phyloP scores from a whole-genome alignment of 805 yeast genomes.

The Yarrowia sp. region DNA sequence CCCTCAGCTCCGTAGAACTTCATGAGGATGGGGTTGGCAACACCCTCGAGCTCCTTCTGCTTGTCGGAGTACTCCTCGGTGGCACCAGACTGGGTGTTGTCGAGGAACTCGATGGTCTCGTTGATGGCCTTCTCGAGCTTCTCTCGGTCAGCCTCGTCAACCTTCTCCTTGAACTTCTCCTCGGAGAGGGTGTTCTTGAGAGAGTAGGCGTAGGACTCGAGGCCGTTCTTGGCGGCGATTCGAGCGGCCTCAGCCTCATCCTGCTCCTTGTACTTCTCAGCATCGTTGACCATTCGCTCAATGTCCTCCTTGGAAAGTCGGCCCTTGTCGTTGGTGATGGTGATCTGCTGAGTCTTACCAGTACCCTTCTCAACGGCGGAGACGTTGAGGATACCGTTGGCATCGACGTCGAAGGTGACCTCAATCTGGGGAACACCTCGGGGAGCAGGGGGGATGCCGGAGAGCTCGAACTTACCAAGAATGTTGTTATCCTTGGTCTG shows the following conservation, averaged over 20 bases:
- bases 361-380: conserved; percentile 98
- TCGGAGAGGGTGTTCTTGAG: conserved; percentile 83
- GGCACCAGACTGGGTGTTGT: conserved; percentile 88
- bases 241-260: conserved; percentile 94
- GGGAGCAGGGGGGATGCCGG: conserved; percentile 98
- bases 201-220: conserved; percentile 94
- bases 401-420: conserved; percentile 96
- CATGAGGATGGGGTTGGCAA: conserved; percentile 96
- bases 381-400: conserved; percentile 96
- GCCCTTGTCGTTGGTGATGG: conserved; percentile 98
- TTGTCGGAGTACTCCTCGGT: conserved; percentile 90
- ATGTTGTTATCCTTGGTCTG: conserved; percentile 94
- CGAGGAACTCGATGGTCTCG: conserved; percentile 90
- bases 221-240: conserved; percentile 91
- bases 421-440: conserved; percentile 99
- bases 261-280: conserved; percentile 96
- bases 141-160: conserved; percentile 69
- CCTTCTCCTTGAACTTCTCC: conserved; percentile 80
- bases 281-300: conserved; percentile 97
- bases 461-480: conserved; percentile 94
- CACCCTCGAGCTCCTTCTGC: conserved; percentile 94
- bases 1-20: conserved; percentile 92
- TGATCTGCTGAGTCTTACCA: conserved; percentile 95
- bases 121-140: conserved; percentile 79
- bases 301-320: conserved; percentile 97